phyloP scores from a whole-genome alignment of 2,329 filamentous ascomycete species.

The Cercospora sp. region DNA sequence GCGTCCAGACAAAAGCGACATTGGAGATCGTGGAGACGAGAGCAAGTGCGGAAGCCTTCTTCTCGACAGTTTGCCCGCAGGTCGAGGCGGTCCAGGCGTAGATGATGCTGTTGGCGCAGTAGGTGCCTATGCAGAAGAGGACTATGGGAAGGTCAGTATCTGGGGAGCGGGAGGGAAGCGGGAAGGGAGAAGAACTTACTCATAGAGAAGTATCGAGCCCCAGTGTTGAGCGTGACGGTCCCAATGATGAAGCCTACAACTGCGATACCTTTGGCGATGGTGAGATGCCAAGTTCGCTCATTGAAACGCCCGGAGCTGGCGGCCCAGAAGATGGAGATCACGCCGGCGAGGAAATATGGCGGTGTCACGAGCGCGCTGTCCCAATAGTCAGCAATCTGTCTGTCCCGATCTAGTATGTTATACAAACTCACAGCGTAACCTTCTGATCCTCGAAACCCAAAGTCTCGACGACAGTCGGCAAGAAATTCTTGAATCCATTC shows the following conservation, averaged over 20 bases:
- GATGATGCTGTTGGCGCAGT: conserved; percentile 8
- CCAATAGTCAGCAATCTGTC: neutral
- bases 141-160: conserved; percentile 1
- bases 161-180: no score
- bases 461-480: conserved; percentile 41
- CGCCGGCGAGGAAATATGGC: conserved; percentile 40
- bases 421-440: neutral
- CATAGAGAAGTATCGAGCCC: conserved; percentile 15
- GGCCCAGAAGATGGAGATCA: conserved; percentile 23
- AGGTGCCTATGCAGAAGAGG: conserved; percentile 7
- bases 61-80: conserved; percentile 1
- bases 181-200: neutral
- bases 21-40: conserved; percentile 13
- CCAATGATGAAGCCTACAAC: conserved; percentile 45
- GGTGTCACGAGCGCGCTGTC: conserved; percentile 19
- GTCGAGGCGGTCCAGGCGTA: conserved; percentile 4
- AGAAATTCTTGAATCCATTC: conserved; percentile 35
- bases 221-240: conserved; percentile 9
- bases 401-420: neutral
- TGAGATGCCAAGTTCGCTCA: conserved; percentile 29
- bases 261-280: conserved; percentile 38
- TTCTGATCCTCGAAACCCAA: conserved; percentile 40
- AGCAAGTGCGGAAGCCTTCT: conserved; percentile 11
- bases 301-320: conserved; percentile 35
- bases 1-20: neutral